Evolutionary conservation across 495 filamentous ascomycete species (phyloP).

Genomic region (Podospora comata): DNA sequence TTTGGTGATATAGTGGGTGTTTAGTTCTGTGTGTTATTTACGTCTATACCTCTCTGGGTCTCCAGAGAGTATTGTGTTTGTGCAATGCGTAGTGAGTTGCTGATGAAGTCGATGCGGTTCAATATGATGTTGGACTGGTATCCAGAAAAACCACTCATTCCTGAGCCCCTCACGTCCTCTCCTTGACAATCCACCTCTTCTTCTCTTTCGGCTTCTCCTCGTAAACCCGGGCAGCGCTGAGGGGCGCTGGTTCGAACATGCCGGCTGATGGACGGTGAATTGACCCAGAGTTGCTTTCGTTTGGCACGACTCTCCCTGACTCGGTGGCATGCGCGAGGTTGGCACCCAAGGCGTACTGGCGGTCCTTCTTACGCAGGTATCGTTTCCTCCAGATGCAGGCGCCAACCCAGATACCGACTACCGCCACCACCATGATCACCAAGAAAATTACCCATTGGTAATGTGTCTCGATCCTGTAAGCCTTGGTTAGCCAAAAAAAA

Average conservation of each 20-base stretch:
- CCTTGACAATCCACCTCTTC: conserved; percentile 42
- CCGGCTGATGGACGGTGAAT: conserved; percentile 31
- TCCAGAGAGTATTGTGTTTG: background rate
- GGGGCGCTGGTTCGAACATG: conserved; percentile 35
- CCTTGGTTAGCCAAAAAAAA: background rate
- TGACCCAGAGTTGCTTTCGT: conserved; percentile 27
- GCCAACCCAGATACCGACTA: conserved; percentile 51
- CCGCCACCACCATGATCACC: conserved; percentile 50
- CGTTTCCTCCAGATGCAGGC: conserved; percentile 52
- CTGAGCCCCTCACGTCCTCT: conserved; percentile 34
- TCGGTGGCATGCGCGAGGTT: conserved; percentile 30
- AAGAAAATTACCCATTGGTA: conserved; percentile 58
- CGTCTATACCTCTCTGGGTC: background rate
- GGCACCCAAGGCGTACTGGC: conserved; percentile 47
- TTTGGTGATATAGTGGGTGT: conserved; percentile 1
- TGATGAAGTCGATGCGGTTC: background rate
- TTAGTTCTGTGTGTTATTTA: background rate
- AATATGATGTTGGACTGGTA: background rate
- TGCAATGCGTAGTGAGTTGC: background rate
- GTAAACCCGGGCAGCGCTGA: conserved; percentile 30
- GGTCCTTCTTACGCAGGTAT: conserved; percentile 52
- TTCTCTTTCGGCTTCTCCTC: conserved; percentile 34
- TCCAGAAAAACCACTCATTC: background rate
- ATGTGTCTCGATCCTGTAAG: conserved; percentile 46
- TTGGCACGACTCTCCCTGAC: conserved; percentile 33